These are phyloP conservation scores for Suillus cothurnatus DNA, from an alignment of 768 basidiomycete species.

Conservation along the genomic window DNA sequence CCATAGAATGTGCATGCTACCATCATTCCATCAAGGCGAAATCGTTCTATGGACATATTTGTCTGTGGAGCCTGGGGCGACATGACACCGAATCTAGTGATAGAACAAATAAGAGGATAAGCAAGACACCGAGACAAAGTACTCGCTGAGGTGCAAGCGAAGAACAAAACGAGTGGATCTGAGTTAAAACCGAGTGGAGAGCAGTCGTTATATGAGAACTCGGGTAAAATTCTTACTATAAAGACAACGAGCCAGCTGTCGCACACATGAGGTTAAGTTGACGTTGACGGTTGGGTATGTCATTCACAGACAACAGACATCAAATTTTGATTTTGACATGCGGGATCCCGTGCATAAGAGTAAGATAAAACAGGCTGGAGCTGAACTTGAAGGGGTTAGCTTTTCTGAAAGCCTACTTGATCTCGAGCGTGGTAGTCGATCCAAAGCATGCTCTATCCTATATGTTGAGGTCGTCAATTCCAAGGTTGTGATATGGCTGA, in stretches of 20 bases:
- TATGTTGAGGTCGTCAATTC: neutral
- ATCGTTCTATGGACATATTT: conserved; percentile 29
- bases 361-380: no score
- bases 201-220: neutral
- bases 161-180: neutral
- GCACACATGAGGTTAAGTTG: neutral
- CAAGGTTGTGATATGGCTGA: neutral
- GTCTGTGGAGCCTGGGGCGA: conserved; percentile 18
- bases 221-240: neutral
- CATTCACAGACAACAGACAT: neutral
- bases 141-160: neutral
- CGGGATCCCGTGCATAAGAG: neutral
- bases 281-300: neutral
- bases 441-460: neutral
- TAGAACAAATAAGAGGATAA: no score
- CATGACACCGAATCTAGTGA: conserved; percentile 19
- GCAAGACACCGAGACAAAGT: neutral
- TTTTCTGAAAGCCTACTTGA: no score
- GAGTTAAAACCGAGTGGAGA: neutral
- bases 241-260: neutral
- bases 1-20: conserved; percentile 23
- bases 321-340: neutral
- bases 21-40: conserved; percentile 25
- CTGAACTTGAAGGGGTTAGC: no score
- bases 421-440: neutral